phyloP scores from a whole-genome alignment of 495 filamentous ascomycete species.

The Aspergillus carlsbadensis region DNA sequence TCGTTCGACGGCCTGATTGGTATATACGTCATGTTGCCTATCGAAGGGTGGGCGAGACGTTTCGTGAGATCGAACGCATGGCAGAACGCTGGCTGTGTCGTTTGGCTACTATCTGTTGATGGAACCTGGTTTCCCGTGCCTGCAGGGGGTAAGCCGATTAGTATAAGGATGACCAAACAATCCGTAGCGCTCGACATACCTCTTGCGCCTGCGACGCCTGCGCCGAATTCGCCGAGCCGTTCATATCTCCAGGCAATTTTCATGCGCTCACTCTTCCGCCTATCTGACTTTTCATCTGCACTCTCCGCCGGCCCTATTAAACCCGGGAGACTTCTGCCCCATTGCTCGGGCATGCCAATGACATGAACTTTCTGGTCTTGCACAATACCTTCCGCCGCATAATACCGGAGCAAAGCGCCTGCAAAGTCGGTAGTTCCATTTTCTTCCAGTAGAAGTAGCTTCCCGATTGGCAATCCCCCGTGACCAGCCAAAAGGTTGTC shows the following conservation, averaged over 20 bases:
- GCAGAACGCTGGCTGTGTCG: conserved; percentile 59
- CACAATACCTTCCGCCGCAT: conserved; percentile 88
- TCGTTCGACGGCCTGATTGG: conserved; percentile 48
- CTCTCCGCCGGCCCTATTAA: conserved; percentile 53
- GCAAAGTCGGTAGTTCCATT: conserved; percentile 94
- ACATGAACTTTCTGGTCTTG: conserved; percentile 90
- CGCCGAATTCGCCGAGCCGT: conserved; percentile 66
- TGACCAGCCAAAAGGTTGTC: conserved; percentile 86
- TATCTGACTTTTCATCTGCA: conserved; percentile 42
- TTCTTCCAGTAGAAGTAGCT: conserved; percentile 80
- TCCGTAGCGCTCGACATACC: conserved; percentile 35
- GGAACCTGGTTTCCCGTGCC: conserved; percentile 26
- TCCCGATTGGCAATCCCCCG: conserved; percentile 82
- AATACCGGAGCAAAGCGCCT: conserved; percentile 79
- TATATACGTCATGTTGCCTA: conserved; percentile 57
- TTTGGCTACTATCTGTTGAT: conserved; percentile 19
- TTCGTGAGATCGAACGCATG: conserved; percentile 91
- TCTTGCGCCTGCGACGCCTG: conserved; percentile 51
- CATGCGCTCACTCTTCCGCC: conserved; percentile 69
- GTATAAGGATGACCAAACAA: neutral
- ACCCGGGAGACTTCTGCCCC: conserved; percentile 81
- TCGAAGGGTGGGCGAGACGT: conserved; percentile 62
- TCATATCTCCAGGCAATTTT: conserved; percentile 99
- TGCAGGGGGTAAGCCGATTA: conserved; percentile 28
- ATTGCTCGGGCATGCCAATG: conserved; percentile 72